Conservation (phyloP, 2,329 filamentous ascomycete species). For the Aphanoascus verrucosus region DNA sequence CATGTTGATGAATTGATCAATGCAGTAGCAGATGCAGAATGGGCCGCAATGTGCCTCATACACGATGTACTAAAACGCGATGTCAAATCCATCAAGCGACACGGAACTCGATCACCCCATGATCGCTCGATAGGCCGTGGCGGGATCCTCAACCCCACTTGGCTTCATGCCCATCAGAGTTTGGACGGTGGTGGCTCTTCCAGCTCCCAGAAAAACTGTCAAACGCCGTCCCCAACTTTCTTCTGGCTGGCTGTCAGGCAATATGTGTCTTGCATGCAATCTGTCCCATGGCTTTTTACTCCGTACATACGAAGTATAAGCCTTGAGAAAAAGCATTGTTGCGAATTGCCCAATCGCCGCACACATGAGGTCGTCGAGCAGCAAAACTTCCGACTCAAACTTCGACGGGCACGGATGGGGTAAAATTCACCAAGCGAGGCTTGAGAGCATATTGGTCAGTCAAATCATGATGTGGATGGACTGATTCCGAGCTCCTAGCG, state of each 20-base stretch:
- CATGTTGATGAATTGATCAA: too few species aligned
- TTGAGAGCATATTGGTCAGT: too few species aligned
- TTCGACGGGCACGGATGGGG: neutral
- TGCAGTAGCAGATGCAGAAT: too few species aligned
- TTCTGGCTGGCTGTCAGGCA: neutral
- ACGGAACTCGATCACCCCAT: neutral
- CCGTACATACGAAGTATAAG: neutral
- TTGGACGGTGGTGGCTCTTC: neutral
- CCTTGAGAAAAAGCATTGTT: neutral
- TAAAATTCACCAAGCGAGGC: neutral
- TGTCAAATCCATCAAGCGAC: neutral
- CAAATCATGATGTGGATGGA: too few species aligned
- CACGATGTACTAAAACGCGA: neutral
- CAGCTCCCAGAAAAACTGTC: neutral
- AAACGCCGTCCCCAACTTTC: neutral
- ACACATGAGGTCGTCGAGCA: neutral
- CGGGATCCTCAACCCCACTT: neutral
- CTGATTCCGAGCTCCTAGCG: too few species aligned
- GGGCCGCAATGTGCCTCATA: too few species aligned
- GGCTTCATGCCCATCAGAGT: constrained; percentile 1
- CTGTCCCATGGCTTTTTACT: neutral
- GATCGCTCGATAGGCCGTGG: neutral
- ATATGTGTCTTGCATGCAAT: neutral
- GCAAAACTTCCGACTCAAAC: neutral
- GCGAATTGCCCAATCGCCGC: neutral